These are phyloP conservation scores for Sequoiadendron giganteum DNA, from an alignment of 75 land plant species.

Conservation along the genomic window DNA sequence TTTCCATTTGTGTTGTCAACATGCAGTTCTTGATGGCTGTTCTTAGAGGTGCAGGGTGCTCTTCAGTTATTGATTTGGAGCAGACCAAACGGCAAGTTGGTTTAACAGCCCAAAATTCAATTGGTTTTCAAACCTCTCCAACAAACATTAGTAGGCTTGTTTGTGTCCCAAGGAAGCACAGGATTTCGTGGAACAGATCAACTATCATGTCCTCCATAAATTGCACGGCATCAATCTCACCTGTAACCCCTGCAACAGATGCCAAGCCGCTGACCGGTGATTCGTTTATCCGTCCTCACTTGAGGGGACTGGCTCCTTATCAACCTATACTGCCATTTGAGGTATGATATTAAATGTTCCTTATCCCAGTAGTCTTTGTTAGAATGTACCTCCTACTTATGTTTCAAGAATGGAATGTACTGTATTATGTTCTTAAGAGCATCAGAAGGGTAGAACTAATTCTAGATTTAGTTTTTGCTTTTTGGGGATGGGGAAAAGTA, in stretches of 20 bases:
- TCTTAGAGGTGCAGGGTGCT: background rate
- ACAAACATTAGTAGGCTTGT: background rate
- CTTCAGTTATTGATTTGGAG: constrained; percentile 1
- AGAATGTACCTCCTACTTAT: background rate
- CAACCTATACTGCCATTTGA: constrained; percentile 97
- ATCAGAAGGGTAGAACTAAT: background rate
- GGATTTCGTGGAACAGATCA: background rate
- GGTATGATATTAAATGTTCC: constrained; percentile 33
- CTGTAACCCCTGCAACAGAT: background rate
- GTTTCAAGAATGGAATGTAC: constrained; percentile 1
- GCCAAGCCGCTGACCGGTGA: constrained; percentile 39
- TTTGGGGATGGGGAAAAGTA: background rate
- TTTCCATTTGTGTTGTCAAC: background rate
- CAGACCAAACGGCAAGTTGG: constrained; percentile 6
- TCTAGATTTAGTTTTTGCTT: constrained; percentile 2
- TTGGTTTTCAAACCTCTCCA: background rate
- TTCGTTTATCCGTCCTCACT: constrained; percentile 84
- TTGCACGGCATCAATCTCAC: constrained; percentile 5
- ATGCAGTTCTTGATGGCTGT: constrained; percentile 9
- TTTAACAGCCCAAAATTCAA: background rate
- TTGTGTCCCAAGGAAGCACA: background rate
- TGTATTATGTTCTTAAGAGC: background rate
- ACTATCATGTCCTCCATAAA: background rate
- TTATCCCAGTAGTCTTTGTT: background rate
- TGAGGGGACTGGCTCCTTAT: constrained; percentile 75